phyloP scores from a whole-genome alignment of 2,329 filamentous ascomycete genomes.

The Fusarium citri region DNA sequence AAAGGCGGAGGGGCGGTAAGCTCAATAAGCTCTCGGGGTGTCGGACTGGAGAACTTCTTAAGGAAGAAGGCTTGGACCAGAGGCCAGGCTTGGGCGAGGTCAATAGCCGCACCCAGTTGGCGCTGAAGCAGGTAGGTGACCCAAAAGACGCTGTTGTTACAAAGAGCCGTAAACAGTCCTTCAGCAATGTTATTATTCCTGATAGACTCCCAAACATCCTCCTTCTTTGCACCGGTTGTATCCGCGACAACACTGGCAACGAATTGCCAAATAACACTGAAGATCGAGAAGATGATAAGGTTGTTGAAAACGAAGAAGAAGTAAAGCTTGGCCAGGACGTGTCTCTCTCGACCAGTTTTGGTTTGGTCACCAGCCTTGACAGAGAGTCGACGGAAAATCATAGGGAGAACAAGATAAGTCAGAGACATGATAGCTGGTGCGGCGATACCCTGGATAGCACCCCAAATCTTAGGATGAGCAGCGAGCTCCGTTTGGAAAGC shows the following conservation, averaged over 20 bases:
- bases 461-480: conserved; percentile 76
- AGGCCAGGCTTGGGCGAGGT: conserved; percentile 89
- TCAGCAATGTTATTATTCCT: conserved; percentile 70
- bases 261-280: conserved; percentile 84
- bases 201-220: conserved; percentile 77
- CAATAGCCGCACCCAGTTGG: conserved; percentile 91
- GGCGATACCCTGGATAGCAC: conserved; percentile 89
- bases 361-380: conserved; percentile 87
- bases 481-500: conserved; percentile 76
- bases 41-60: conserved; percentile 86
- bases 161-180: conserved; percentile 78
- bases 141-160: conserved; percentile 90
- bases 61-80: conserved; percentile 86
- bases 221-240: conserved; percentile 60
- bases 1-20: conserved; percentile 92
- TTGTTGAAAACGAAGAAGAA: conserved; percentile 99
- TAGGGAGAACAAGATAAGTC: conserved; percentile 87
- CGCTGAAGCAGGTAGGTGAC: conserved; percentile 92
- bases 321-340: conserved; percentile 91
- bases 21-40: conserved; percentile 90
- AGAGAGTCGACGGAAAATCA: conserved; percentile 89
- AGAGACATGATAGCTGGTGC: conserved; percentile 89
- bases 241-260: conserved; percentile 72
- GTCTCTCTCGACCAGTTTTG: conserved; percentile 90
- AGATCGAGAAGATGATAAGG: conserved; percentile 91